These are phyloP conservation scores for Pichia eremophila DNA, from an alignment of 805 yeast genomes.

Conservation along the genomic window DNA sequence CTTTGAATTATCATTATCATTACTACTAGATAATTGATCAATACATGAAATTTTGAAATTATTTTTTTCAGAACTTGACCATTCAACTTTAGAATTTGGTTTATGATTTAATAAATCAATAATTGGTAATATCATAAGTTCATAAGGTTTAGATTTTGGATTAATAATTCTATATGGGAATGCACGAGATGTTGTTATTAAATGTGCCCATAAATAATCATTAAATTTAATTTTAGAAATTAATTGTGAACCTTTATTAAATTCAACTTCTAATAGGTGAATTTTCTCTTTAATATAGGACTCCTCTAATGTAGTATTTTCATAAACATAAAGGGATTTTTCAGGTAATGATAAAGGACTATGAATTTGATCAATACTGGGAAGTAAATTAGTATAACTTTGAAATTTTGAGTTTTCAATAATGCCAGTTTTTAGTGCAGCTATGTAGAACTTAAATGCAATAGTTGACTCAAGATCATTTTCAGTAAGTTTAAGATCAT, in stretches of 20 bases:
- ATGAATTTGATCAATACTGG: constrained; percentile 34
- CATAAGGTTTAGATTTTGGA: constrained; percentile 9
- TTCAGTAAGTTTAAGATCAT: constrained; percentile 4
- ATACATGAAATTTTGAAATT: constrained; percentile 3
- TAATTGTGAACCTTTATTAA: constrained; percentile 24
- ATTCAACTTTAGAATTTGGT: constrained; percentile 49
- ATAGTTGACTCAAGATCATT: constrained; percentile 2
- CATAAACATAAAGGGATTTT: constrained; percentile 29
- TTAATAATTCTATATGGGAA: constrained; percentile 61
- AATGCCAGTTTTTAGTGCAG: constrained; percentile 3
- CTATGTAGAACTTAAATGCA: constrained; percentile 15
- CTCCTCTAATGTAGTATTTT: constrained; percentile 51
- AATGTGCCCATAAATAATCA: constrained; percentile 65
- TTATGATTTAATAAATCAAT: constrained; percentile 74
- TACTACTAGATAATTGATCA: neutral
- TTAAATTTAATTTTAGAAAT: constrained; percentile 29
- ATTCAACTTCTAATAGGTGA: constrained; percentile 41
- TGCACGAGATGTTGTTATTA: constrained; percentile 67
- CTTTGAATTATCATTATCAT: constrained; percentile 16
- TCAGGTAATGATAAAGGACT: constrained; percentile 59
- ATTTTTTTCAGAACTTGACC: constrained; percentile 34
- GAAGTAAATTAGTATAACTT: constrained; percentile 41
- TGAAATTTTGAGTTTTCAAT: neutral
- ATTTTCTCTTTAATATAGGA: constrained; percentile 37
- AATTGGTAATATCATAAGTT: constrained; percentile 60